Conservation (phyloP, 2,329 filamentous ascomycete genomes). For the Trichoderma simmonsii region DNA sequence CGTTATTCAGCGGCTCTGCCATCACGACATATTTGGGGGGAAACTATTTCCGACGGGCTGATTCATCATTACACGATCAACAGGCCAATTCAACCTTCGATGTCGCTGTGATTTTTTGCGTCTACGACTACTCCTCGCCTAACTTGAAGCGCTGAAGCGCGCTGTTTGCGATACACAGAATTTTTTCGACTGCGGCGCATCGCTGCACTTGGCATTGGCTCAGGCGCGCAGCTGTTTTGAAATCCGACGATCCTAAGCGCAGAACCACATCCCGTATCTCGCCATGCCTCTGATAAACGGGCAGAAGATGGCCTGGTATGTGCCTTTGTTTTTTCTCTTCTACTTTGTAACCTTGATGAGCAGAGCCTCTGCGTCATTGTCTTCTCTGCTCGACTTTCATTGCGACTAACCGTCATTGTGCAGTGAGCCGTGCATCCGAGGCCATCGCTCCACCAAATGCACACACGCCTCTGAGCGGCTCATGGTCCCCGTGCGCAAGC, state of each 20-base stretch:
- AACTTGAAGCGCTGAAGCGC: background rate
- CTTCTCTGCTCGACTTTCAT: background rate
- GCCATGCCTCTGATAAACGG: slow-evolving; percentile 67
- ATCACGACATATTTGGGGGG: background rate
- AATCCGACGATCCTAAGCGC: background rate
- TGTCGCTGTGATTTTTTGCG: background rate
- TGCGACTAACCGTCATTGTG: slow-evolving; percentile 2
- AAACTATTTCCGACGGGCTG: background rate
- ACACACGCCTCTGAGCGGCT: slow-evolving; percentile 64
- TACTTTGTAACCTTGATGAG: background rate
- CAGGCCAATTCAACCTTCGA: background rate
- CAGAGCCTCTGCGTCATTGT: background rate
- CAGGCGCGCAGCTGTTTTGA: background rate
- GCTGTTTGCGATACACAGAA: background rate
- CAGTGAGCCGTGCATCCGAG: slow-evolving; percentile 72
- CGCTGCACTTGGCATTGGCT: background rate
- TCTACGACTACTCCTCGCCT: background rate
- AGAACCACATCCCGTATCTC: background rate
- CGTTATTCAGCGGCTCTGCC: background rate
- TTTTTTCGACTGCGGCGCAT: background rate
- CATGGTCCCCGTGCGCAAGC: slow-evolving; percentile 69
- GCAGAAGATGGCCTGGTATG: slow-evolving; percentile 72
- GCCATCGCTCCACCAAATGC: slow-evolving; percentile 73
- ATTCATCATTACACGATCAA: background rate
- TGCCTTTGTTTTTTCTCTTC: slow-evolving; percentile 19